phyloP scores from a whole-genome alignment of 306 rosid genomes.

The Inga laurina region DNA sequence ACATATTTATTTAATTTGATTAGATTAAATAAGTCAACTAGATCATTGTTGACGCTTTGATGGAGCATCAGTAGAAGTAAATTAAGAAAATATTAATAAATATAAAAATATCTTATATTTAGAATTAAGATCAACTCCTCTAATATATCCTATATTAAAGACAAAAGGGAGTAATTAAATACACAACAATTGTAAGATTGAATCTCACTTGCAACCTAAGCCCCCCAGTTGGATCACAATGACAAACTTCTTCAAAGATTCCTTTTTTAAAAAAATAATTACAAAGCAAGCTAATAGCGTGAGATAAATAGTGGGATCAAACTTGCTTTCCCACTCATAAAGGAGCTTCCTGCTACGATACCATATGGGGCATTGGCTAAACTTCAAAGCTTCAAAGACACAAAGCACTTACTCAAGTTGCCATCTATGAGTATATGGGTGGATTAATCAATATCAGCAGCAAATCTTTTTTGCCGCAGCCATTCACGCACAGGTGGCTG shows the following conservation, averaged over 20 bases:
- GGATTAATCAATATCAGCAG: constrained; percentile 23
- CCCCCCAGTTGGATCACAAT: constrained; percentile 21
- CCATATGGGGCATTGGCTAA: neutral
- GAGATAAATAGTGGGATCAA: neutral
- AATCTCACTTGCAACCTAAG: constrained; percentile 48
- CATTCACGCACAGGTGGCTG: constrained; percentile 57
- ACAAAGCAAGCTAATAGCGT: neutral
- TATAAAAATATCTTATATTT: too few species aligned
- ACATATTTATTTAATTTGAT: too few species aligned
- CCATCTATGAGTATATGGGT: neutral
- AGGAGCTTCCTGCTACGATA: neutral
- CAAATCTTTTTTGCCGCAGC: constrained; percentile 47
- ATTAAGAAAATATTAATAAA: too few species aligned
- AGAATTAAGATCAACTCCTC: too few species aligned
- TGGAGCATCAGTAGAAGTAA: too few species aligned
- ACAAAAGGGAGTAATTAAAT: neutral
- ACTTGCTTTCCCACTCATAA: neutral
- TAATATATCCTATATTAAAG: too few species aligned
- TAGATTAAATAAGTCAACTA: too few species aligned
- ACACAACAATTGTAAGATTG: neutral
- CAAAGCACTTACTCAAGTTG: constrained; percentile 4
- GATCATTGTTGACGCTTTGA: too few species aligned
- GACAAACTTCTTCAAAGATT: neutral
- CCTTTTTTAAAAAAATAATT: neutral
- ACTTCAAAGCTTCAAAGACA: neutral